Evolutionary conservation across 176 grass and related monocot species (phyloP), one percentile per base, ranked within the genome.

Genomic region (Aegilops speltoides): DNA sequence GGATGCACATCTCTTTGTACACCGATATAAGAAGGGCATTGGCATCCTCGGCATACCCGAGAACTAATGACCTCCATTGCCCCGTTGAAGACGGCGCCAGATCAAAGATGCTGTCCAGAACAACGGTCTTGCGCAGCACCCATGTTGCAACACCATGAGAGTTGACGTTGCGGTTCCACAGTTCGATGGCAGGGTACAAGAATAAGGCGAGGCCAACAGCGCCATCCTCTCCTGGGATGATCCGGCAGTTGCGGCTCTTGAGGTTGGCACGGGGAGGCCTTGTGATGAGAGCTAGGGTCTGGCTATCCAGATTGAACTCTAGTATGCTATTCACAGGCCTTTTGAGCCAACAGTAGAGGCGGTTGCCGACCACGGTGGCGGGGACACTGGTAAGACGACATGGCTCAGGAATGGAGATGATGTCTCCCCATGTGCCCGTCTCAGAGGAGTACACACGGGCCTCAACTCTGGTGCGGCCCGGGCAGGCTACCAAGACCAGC

Each of bases 381-480:
- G 40, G 40, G 20, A 9, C 22, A 0, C 29, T 4, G 33, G 46
- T 8, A 22, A 59, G 8, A 6, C 19, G 61, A 17, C 4, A 5
- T 43, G 15, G 28, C 2, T 19, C 41, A 6, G 22, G 2, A 23
- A 38, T 46, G 5, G 84, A 59, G 45, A 69, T 68, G 32, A 14
- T 45, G 20, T 86, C 48, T 4, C 84, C 62, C 84, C 84, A 86
- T 28, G 43, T 7, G 4, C n/a, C 31, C 8, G 84, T 79, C 15
- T 69, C 64, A 0, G 46, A 86, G 19, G 32, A 86, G 75, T 69
- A 86, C 6, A 79, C 10, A 16, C 64, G 77, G n/a, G 34, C 64
- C 1, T 8, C 19, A 9, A 22, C 20, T 20, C 19, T 20, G 0
- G 19, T 0, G 56, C 2, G 56, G 7, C 56, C 19, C 52, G 0